These are phyloP conservation scores for Nepenthes mirabilis DNA, from an alignment of 148 eudicot genomes.

Conservation along the genomic window DNA sequence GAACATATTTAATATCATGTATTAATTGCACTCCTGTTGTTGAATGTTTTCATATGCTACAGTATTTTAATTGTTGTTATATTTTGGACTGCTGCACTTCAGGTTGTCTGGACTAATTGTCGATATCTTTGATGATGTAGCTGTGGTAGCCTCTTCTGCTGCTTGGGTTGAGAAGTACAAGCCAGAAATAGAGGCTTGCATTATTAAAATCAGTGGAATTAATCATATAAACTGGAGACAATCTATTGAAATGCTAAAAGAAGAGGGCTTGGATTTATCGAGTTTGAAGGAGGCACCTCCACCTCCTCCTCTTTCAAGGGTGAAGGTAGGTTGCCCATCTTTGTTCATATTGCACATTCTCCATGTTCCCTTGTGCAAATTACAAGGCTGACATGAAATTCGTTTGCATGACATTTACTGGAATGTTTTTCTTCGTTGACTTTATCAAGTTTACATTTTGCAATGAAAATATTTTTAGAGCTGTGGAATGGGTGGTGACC, in stretches of 20 bases:
- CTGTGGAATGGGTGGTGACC: too few species aligned
- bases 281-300: conserved; percentile 17
- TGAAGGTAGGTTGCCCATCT: conserved; percentile 35
- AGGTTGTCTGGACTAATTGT: conserved; percentile 94
- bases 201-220: conserved; percentile 34
- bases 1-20: too few species aligned
- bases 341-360: background rate
- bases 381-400: too few species aligned
- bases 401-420: too few species aligned
- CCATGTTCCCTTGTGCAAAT: too few species aligned
- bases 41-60: too few species aligned
- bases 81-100: conserved; percentile 13
- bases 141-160: conserved; percentile 94
- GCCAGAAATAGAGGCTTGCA: conserved; percentile 44
- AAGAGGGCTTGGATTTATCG: conserved; percentile 66
- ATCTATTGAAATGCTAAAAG: conserved; percentile 69
- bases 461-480: too few species aligned
- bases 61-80: too few species aligned
- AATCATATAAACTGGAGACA: conserved; percentile 71
- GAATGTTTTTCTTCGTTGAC: too few species aligned
- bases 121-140: conserved; percentile 85
- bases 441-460: too few species aligned
- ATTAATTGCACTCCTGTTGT: too few species aligned
- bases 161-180: conserved; percentile 94
- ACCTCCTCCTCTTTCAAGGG: conserved; percentile 17